phyloP scores from a whole-genome alignment of 2,329 filamentous ascomycete species.

The Fusarium equiseti region DNA sequence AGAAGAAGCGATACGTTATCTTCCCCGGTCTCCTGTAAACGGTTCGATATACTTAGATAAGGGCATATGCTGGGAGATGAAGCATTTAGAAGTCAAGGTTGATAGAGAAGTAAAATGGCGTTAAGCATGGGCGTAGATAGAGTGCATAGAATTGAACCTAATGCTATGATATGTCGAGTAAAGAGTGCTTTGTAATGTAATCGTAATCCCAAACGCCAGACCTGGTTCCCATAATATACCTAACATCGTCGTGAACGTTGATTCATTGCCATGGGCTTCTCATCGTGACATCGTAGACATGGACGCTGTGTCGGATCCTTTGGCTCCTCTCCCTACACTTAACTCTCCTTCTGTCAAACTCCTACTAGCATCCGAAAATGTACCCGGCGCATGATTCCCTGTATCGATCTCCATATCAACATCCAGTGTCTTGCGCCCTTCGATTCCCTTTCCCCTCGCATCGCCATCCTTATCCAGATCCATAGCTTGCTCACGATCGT shows the following conservation, averaged over 20 bases:
- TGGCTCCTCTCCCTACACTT: constrained; percentile 51
- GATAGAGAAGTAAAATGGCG: constrained; percentile 4
- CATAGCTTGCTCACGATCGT: constrained; percentile 35
- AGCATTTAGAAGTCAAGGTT: not conserved
- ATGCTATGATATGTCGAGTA: constrained; percentile 2
- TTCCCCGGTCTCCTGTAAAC: constrained; percentile 79
- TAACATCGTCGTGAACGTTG: constrained; percentile 7
- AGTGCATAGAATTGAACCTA: constrained; percentile 15
- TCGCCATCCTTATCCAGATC: constrained; percentile 30
- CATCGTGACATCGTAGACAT: constrained; percentile 50
- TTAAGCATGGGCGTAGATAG: constrained; percentile 1
- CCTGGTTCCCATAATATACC: constrained; percentile 7
- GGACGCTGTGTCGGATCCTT: constrained; percentile 56
- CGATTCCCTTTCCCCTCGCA: constrained; percentile 22
- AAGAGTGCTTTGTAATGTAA: constrained; percentile 6
- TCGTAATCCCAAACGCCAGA: constrained; percentile 3
- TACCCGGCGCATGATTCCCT: constrained; percentile 39
- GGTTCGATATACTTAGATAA: not conserved
- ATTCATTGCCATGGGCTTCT: not conserved
- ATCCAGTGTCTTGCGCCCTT: constrained; percentile 27
- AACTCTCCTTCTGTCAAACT: constrained; percentile 55
- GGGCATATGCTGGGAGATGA: not conserved
- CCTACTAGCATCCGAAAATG: constrained; percentile 55
- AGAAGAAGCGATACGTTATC: constrained; percentile 90
- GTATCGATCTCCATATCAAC: constrained; percentile 43